Conservation (phyloP, 306 rosid species). For the Cucurbita pepo region DNA sequence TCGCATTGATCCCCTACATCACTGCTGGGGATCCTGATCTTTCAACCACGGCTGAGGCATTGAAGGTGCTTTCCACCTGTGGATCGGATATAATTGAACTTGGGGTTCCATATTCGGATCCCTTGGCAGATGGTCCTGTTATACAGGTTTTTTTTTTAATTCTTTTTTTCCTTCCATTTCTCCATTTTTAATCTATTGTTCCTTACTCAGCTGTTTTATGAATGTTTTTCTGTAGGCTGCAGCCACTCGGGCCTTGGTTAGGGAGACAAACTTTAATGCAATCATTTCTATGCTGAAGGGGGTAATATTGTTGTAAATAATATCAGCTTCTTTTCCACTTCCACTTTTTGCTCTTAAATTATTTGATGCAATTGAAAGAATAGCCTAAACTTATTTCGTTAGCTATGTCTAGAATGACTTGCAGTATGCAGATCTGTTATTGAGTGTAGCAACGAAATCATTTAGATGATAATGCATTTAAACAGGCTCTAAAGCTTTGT, state of each 20-base stretch:
- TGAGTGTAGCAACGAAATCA: background rate
- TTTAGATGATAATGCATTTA: background rate
- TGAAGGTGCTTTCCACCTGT: constrained; percentile 67
- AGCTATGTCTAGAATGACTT: background rate
- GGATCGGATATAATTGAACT: constrained; percentile 90
- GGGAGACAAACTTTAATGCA: constrained; percentile 51
- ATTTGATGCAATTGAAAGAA: background rate
- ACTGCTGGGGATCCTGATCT: constrained; percentile 95
- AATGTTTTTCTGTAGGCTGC: constrained; percentile 55
- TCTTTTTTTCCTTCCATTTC: background rate
- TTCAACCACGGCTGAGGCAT: constrained; percentile 69
- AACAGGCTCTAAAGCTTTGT: constrained; percentile 1
- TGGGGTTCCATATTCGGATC: constrained; percentile 89
- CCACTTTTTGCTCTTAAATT: background rate
- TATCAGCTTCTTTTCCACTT: background rate
- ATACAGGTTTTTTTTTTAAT: constrained; percentile 52
- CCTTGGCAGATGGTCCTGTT: constrained; percentile 96
- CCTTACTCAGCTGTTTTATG: constrained; percentile 2
- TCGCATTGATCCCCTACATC: constrained; percentile 79
- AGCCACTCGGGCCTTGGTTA: constrained; percentile 68
- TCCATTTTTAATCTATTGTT: background rate
- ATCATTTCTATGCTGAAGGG: constrained; percentile 68
- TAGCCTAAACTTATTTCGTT: background rate
- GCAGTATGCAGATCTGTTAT: background rate
- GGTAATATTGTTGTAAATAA: constrained; percentile 23